A percentile compares a stretch with the other conserved stretches of the same genome.
Evolutionary conservation across 345 rosid genomes (phyloP).

Genomic region (Ricinus communis): DNA sequence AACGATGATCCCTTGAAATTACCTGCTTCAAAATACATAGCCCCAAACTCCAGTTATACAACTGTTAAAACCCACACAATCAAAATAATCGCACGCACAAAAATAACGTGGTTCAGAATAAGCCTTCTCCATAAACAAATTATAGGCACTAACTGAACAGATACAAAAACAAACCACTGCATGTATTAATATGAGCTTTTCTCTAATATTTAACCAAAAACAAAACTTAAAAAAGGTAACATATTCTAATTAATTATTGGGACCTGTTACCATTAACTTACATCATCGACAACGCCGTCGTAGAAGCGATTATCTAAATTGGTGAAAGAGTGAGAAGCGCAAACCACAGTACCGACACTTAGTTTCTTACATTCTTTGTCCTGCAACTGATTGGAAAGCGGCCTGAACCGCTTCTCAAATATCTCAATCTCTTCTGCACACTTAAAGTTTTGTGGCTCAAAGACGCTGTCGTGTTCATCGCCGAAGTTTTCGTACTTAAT

Average conservation of each 20-base stretch:
- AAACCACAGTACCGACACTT: slow-evolving; percentile 26
- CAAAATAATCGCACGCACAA: no score
- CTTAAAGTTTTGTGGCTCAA: slow-evolving; percentile 18
- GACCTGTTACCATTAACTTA: background rate
- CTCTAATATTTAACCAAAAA: no score
- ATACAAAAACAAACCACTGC: no score
- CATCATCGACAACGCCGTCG: slow-evolving; percentile 48
- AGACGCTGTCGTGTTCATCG: slow-evolving; percentile 20
- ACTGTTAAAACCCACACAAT: no score
- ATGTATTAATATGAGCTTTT: no score
- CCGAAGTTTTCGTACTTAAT: slow-evolving; percentile 29
- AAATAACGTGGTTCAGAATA: no score
- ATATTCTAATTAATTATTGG: no score
- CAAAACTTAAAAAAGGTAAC: background rate
- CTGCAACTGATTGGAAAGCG: slow-evolving; percentile 46
- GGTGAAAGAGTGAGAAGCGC: slow-evolving; percentile 37
- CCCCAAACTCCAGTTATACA: background rate
- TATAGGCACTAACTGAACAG: no score
- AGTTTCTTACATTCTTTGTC: slow-evolving; percentile 36
- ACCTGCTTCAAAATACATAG: slow-evolving; percentile 29
- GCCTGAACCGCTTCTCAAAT: slow-evolving; percentile 35
- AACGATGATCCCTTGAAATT: slow-evolving; percentile 26
- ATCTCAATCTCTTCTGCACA: slow-evolving; percentile 21
- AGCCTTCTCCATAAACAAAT: no score
- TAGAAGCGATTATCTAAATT: slow-evolving; percentile 34